Conservation (phyloP, 2,329 filamentous ascomycete genomes). For the Fusarium haematococcum region DNA sequence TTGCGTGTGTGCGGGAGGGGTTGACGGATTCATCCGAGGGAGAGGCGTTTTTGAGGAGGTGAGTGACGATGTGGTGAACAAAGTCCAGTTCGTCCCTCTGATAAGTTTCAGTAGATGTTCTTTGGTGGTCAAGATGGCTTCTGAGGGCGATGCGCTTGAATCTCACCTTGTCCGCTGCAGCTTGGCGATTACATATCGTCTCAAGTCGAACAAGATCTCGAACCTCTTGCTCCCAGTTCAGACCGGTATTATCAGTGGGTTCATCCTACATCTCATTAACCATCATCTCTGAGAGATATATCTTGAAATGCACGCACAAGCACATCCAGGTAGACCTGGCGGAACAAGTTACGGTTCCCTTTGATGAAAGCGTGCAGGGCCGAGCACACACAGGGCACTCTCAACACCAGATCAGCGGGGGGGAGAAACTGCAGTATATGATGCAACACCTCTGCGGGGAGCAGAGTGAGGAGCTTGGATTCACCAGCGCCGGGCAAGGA, state of each 20-base stretch:
- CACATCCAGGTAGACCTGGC: slow-evolving; percentile 68
- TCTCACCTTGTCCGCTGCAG: slow-evolving; percentile 55
- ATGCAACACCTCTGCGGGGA: slow-evolving; percentile 74
- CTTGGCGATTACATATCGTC: slow-evolving; percentile 53
- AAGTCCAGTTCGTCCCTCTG: slow-evolving; percentile 60
- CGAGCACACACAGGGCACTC: slow-evolving; percentile 64
- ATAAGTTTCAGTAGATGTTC: neutral
- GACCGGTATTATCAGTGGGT: slow-evolving; percentile 47
- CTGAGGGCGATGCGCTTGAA: neutral
- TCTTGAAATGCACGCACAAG: slow-evolving; percentile 58
- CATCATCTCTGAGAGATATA: neutral
- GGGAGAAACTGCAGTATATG: slow-evolving; percentile 68
- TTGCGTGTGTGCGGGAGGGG: slow-evolving; percentile 51
- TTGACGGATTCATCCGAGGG: slow-evolving; percentile 47
- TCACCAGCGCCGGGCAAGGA: neutral
- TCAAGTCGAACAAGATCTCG: slow-evolving; percentile 58
- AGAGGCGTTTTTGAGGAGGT: slow-evolving; percentile 59
- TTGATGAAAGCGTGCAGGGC: slow-evolving; percentile 65
- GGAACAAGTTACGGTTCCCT: slow-evolving; percentile 70
- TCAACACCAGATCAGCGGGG: slow-evolving; percentile 64
- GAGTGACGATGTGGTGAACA: slow-evolving; percentile 59
- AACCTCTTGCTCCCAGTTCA: slow-evolving; percentile 59
- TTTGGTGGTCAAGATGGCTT: neutral
- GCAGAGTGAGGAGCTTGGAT: slow-evolving; percentile 42
- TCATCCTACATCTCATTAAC: slow-evolving; percentile 44